Evolutionary conservation across 2,329 filamentous ascomycete species (phyloP).

Genomic region (Drechslerella stenobrocha): DNA sequence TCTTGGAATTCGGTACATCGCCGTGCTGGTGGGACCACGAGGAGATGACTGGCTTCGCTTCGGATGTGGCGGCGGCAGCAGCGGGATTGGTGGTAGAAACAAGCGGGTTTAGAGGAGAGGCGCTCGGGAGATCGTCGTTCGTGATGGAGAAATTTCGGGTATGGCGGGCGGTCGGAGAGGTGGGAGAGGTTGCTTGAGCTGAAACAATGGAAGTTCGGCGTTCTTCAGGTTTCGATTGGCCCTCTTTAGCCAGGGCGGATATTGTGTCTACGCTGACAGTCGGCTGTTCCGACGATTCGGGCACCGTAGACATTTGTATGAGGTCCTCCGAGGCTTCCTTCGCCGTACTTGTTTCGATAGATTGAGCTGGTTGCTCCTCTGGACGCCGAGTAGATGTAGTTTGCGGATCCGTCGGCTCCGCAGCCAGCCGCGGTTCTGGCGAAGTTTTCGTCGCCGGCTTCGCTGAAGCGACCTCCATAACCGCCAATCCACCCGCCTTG

Average conservation of each 20-base stretch:
- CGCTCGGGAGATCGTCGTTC: constrained; percentile 10
- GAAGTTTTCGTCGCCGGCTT: not conserved
- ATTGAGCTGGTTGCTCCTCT: not conserved
- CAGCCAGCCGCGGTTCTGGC: no score
- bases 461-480: not conserved
- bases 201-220: constrained; percentile 2
- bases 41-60: constrained; percentile 60
- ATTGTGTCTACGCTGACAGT: not conserved
- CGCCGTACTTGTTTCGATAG: not conserved
- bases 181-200: constrained; percentile 2
- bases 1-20: constrained; percentile 60
- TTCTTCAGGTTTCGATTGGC: constrained; percentile 11
- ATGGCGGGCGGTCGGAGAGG: constrained; percentile 1
- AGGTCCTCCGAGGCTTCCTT: not conserved
- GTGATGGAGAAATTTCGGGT: constrained; percentile 18
- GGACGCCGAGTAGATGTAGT: not conserved
- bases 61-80: not conserved
- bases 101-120: constrained; percentile 17
- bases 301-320: not conserved
- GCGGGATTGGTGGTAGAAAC: not conserved
- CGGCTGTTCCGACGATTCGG: not conserved
- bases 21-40: constrained; percentile 89
- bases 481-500: not conserved
- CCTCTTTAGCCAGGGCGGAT: constrained; percentile 1
- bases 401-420: no score